Conservation (phyloP, 208 protist genomes). For the Lotmaria passim region DNA sequence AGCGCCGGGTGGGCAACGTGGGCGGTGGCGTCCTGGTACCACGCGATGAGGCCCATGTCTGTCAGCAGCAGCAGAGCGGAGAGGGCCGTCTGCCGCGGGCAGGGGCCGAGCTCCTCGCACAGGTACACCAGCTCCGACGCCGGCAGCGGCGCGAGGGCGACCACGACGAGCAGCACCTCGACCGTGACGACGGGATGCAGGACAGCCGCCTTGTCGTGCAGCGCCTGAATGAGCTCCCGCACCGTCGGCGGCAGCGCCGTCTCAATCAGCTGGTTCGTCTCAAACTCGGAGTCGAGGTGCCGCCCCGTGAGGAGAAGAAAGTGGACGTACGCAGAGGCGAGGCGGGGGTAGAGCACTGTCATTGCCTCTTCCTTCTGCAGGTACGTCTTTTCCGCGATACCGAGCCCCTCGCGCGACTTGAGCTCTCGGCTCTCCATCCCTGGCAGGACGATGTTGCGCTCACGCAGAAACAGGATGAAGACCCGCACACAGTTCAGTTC, state of each 20-base stretch:
- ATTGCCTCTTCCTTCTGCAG: constrained; percentile 75
- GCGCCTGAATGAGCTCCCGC: constrained; percentile 45
- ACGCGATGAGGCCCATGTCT: constrained; percentile 63
- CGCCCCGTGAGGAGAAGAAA: constrained; percentile 35
- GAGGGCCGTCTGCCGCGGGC: constrained; percentile 62
- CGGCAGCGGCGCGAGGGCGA: constrained; percentile 58
- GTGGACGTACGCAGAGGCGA: constrained; percentile 61
- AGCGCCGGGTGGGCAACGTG: constrained; percentile 52
- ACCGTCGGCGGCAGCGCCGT: constrained; percentile 56
- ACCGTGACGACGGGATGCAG: constrained; percentile 56
- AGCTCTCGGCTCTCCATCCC: constrained; percentile 36
- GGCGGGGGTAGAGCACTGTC: constrained; percentile 52
- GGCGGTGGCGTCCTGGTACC: constrained; percentile 51
- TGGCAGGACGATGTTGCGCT: constrained; percentile 42
- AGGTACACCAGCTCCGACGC: constrained; percentile 75
- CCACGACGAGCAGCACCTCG: constrained; percentile 57
- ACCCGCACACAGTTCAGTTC: constrained; percentile 51
- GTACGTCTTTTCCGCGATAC: constrained; percentile 64
- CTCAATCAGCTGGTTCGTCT: constrained; percentile 51
- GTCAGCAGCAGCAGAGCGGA: constrained; percentile 66
- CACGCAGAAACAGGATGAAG: constrained; percentile 39
- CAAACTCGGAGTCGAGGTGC: constrained; percentile 47
- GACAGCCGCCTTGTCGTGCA: constrained; percentile 50
- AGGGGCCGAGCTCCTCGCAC: constrained; percentile 78
- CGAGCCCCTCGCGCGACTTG: constrained; percentile 39